Base-by-base conservation (phyloP, 2,329 filamentous ascomycete genomes). In the Xylariomycetidae sp. region DNA sequence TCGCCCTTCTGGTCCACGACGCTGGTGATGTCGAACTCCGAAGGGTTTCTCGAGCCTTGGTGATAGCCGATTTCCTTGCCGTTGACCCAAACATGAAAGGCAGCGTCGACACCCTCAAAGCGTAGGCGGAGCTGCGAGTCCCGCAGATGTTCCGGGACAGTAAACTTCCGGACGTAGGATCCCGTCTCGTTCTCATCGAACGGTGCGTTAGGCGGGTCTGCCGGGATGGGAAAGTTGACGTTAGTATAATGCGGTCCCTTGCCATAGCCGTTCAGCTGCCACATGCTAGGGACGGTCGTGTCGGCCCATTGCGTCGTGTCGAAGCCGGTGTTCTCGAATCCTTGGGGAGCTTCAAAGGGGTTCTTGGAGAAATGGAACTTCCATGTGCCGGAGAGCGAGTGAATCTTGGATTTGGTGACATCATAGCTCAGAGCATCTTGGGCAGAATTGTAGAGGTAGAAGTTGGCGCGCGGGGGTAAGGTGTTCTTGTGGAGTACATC, bases 251-350 rank as follows among this genome's bases (percentile, higher is more conserved):
- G 77, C 2, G 81, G 81, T 8, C 68, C 63, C 15, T 60, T 59
- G 4, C 80, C 81, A 44, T 74, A 76, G 10, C 79, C 80, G 47
- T 83, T 74, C 1, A 82, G 61, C 54, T 85, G 81, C 82, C 82
- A 86, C 62, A 79, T 76, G 10, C 77, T 76, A 0, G 80, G 82
- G 0, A 85, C 81, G 6, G 62, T 48, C 23, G 82, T 74, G 23
- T 70, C 59, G 15, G 57, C 56, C 74, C 74, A 78, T 38, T 23
- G 37, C 12, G 55, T 28, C 4, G 44, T 41, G 25, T 51, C 42
- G 31, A 52, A 54, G 15, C 34, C 27, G 10, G 52, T 49, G 13
- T 48, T 37, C 35, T 57, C 47, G 28, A 61, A 61, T 13, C 50
- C 51, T 10, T 44, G 44, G 1, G 59, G 59, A 1, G 59, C 61